phyloP scores from a whole-genome alignment of 2,329 filamentous ascomycete species.

The Ambrosiella xylebori region DNA sequence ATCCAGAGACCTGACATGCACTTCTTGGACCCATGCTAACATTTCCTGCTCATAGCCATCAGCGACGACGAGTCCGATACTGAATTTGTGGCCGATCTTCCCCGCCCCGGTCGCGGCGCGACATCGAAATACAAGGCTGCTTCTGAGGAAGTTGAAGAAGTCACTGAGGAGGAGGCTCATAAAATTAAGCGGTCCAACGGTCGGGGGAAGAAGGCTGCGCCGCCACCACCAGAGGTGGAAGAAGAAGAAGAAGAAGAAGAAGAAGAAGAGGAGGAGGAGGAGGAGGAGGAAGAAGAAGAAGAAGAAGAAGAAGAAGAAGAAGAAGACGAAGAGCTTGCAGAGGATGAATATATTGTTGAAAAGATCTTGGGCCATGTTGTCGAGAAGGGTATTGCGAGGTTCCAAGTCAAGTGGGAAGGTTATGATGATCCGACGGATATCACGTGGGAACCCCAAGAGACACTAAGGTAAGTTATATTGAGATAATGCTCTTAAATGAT shows the following conservation, averaged over 20 bases:
- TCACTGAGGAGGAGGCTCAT: neutral
- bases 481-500: neutral
- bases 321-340: constrained; percentile 21
- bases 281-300: constrained; percentile 13
- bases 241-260: constrained; percentile 14
- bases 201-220: neutral
- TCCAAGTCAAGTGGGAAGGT: constrained; percentile 67
- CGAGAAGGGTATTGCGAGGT: constrained; percentile 37
- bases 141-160: neutral
- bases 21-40: neutral
- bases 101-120: neutral
- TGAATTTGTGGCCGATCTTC: neutral
- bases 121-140: neutral
- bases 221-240: neutral
- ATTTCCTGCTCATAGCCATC: neutral
- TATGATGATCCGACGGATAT: constrained; percentile 52
- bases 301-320: constrained; percentile 16
- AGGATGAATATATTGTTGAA: constrained; percentile 44
- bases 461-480: constrained; percentile 34
- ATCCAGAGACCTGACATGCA: neutral
- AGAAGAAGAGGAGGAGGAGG: constrained; percentile 12
- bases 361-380: constrained; percentile 51
- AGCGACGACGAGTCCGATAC: constrained; percentile 7
- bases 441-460: constrained; percentile 67
- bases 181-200: neutral